Conservation (phyloP, 257 asterid species). For the Penstemon newberryi region DNA sequence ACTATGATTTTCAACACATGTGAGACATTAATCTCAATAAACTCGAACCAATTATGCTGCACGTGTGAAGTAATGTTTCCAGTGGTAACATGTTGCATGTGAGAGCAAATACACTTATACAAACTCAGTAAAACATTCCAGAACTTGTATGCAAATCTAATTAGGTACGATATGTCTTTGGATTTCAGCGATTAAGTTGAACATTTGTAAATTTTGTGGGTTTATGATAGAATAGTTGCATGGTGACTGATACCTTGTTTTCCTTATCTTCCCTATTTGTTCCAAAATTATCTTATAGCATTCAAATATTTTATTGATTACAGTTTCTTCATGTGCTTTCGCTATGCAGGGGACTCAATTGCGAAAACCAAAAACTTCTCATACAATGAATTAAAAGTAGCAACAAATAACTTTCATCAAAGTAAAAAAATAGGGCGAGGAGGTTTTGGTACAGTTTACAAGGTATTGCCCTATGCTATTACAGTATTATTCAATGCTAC, state of each 20-base stretch:
- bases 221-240: slow-evolving; percentile 11
- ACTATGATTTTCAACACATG: no score
- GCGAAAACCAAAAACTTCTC: slow-evolving; percentile 55
- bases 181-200: neutral
- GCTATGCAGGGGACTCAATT: slow-evolving; percentile 46
- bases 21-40: no score
- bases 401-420: slow-evolving; percentile 68
- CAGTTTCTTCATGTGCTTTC: slow-evolving; percentile 23
- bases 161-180: neutral
- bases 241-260: slow-evolving; percentile 18
- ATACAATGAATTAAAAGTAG: slow-evolving; percentile 57
- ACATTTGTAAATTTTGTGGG: neutral
- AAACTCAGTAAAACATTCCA: neutral
- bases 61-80: neutral
- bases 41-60: neutral
- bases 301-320: slow-evolving; percentile 23
- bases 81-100: neutral
- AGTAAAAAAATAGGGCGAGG: slow-evolving; percentile 81
- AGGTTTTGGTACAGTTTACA: slow-evolving; percentile 90
- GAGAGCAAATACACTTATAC: neutral
- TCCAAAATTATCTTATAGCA: slow-evolving; percentile 6
- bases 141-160: neutral
- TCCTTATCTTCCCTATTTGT: neutral
- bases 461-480: slow-evolving; percentile 51
- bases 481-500: slow-evolving; percentile 18